phyloP scores from a whole-genome alignment of 352 stramenopile genomes.

The Phytophthora hybrid region DNA sequence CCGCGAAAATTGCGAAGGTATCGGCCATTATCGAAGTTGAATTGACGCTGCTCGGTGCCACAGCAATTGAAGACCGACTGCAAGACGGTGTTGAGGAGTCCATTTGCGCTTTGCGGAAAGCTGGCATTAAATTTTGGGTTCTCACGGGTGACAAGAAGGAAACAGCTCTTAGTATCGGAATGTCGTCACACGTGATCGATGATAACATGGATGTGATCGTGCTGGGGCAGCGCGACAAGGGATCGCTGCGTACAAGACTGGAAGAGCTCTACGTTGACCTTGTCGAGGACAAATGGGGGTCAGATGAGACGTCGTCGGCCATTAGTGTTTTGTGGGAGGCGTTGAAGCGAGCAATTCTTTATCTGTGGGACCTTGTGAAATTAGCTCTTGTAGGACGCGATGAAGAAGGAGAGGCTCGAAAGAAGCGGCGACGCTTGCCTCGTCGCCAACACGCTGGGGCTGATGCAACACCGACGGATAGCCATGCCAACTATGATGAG shows the following conservation, averaged over 20 bases:
- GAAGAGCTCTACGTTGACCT: constrained; percentile 89
- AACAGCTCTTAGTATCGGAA: constrained; percentile 87
- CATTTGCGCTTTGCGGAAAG: constrained; percentile 92
- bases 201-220: constrained; percentile 93
- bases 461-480: constrained; percentile 47
- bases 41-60: constrained; percentile 88
- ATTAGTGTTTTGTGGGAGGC: constrained; percentile 82
- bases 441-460: constrained; percentile 56
- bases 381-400: constrained; percentile 76
- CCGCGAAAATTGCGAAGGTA: constrained; percentile 78
- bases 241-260: constrained; percentile 72
- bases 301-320: constrained; percentile 82
- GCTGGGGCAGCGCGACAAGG: constrained; percentile 83
- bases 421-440: constrained; percentile 68
- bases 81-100: constrained; percentile 94
- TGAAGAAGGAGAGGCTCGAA: constrained; percentile 70
- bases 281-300: constrained; percentile 90
- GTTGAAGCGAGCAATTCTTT: constrained; percentile 72
- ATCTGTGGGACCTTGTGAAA: constrained; percentile 76
- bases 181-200: constrained; percentile 91
- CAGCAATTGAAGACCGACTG: constrained; percentile 94
- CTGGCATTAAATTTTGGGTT: constrained; percentile 97
- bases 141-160: constrained; percentile 94
- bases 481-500: constrained; percentile 66
- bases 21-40: constrained; percentile 89